Evolutionary conservation across 352 stramenopile genomes (phyloP).

Genomic region (Peronospora farinosa): DNA sequence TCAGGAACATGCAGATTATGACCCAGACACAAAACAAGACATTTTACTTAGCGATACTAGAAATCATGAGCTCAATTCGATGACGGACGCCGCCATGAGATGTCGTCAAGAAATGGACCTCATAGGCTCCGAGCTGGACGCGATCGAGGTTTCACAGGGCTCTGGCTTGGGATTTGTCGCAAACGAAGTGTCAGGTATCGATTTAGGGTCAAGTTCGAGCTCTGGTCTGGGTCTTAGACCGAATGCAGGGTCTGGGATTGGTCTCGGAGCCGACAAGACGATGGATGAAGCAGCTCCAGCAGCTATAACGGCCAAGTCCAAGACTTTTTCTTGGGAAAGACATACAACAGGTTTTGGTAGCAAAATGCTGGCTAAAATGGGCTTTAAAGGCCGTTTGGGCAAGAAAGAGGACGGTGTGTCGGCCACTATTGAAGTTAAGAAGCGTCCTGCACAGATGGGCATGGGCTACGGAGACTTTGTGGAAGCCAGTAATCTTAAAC

Average conservation of each 20-base stretch:
- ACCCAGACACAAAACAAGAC: background rate
- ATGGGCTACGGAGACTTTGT: conserved; percentile 93
- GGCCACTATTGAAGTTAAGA: conserved; percentile 89
- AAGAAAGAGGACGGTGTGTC: conserved; percentile 91
- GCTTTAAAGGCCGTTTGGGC: conserved; percentile 90
- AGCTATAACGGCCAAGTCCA: conserved; percentile 11
- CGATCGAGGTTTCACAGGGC: conserved; percentile 6
- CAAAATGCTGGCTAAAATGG: conserved; percentile 95
- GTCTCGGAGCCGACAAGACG: conserved; percentile 1
- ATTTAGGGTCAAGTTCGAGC: background rate
- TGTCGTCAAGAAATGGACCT: conserved; percentile 21
- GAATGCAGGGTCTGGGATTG: conserved; percentile 17
- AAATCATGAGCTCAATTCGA: conserved; percentile 12
- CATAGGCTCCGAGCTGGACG: conserved; percentile 2
- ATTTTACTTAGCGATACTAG: background rate
- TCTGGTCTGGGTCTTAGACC: conserved; percentile 16
- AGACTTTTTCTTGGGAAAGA: conserved; percentile 87
- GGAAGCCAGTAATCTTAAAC: conserved; percentile 87
- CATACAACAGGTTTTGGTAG: conserved; percentile 95
- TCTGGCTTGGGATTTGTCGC: conserved; percentile 1
- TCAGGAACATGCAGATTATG: conserved; percentile 5
- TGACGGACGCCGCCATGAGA: conserved; percentile 14
- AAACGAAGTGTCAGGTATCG: background rate
- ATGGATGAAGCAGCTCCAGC: conserved; percentile 5
- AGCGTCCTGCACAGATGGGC: conserved; percentile 88